Evolutionary conservation across 805 yeast genomes (phyloP).

Genomic region (Cyberlindnera xylosilytica): DNA sequence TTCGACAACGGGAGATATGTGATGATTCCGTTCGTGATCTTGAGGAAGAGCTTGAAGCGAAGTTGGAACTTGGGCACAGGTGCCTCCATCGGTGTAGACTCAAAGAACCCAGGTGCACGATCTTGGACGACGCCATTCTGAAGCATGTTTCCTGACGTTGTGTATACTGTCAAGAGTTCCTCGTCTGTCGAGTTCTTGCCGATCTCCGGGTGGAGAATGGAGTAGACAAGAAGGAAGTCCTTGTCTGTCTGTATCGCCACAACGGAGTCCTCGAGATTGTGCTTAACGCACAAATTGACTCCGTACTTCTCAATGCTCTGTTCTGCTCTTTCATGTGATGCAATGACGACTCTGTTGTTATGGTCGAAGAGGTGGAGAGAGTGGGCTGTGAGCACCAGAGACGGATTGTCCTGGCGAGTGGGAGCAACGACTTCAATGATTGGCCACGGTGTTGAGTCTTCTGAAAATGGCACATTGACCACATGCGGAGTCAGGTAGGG

Average conservation of each 20-base stretch:
- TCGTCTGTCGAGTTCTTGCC: conserved; percentile 14
- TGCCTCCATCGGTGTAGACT: conserved; percentile 17
- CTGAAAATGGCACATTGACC: not conserved
- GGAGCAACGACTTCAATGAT: conserved; percentile 6
- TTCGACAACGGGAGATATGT: conserved; percentile 21
- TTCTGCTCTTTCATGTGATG: conserved; percentile 32
- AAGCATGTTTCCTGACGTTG: conserved; percentile 16
- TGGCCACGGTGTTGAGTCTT: not conserved
- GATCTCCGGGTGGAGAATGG: conserved; percentile 15
- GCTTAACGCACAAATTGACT: conserved; percentile 28
- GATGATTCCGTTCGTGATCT: conserved; percentile 23
- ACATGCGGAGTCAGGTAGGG: conserved; percentile 7
- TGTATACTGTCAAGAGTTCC: conserved; percentile 23
- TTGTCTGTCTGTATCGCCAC: conserved; percentile 35
- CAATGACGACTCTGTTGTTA: conserved; percentile 31
- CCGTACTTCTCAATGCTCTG: conserved; percentile 40
- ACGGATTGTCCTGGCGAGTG: not conserved
- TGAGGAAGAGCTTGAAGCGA: conserved; percentile 27
- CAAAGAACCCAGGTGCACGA: conserved; percentile 17
- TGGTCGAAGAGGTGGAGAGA: conserved; percentile 33
- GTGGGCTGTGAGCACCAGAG: conserved; percentile 30
- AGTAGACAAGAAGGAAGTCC: conserved; percentile 37
- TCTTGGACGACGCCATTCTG: conserved; percentile 27
- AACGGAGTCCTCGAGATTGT: conserved; percentile 24
- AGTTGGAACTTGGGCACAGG: conserved; percentile 24